These are phyloP conservation scores for Tricholoma bakamatsutake DNA, from an alignment of 768 basidiomycete species.

Conservation along the genomic window DNA sequence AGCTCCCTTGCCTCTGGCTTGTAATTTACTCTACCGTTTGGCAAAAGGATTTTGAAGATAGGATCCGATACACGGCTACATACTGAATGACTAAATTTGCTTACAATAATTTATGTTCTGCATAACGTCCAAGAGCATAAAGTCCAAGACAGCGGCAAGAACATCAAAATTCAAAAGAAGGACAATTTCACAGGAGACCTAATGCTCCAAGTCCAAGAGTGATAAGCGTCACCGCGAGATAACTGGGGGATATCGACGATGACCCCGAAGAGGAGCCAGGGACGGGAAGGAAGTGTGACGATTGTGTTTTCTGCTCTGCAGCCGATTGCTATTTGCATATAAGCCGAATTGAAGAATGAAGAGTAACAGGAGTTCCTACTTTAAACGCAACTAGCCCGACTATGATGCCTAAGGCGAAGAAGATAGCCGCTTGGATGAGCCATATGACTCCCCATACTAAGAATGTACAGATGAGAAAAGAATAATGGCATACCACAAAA, in stretches of 20 bases:
- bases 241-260: constrained; percentile 19
- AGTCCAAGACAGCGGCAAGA: background rate
- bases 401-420: constrained; percentile 71
- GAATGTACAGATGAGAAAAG: background rate
- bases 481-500: background rate
- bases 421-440: constrained; percentile 68
- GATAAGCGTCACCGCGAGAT: constrained; percentile 14
- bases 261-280: constrained; percentile 43
- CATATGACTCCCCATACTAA: constrained; percentile 87
- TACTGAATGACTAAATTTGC: background rate
- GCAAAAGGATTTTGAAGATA: no score
- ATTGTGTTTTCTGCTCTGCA: constrained; percentile 25
- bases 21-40: no score
- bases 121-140: background rate
- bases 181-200: background rate
- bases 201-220: constrained; percentile 11
- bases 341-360: background rate
- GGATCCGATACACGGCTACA: background rate
- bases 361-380: constrained; percentile 31
- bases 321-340: constrained; percentile 44
- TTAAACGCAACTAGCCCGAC: constrained; percentile 82
- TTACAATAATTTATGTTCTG: background rate
- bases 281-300: constrained; percentile 51
- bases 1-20: no score
- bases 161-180: background rate